phyloP scores from a whole-genome alignment of 2,329 filamentous ascomycete genomes.

The Sarocladium oryzae region DNA sequence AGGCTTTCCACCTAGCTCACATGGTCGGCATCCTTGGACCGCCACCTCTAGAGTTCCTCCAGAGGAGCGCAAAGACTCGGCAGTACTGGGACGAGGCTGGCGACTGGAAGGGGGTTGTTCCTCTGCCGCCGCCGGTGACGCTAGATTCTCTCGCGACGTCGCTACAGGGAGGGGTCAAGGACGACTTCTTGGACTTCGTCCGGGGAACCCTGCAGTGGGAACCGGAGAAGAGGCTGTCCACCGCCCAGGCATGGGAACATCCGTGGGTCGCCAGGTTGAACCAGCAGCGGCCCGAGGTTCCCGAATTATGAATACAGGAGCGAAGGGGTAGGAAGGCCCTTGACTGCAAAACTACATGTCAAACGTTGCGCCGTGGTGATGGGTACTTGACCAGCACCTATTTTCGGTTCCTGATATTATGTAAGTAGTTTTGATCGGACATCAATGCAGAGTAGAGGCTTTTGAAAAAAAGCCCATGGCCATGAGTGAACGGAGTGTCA shows the following conservation, averaged over 20 bases:
- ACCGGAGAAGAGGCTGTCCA: conserved; percentile 11
- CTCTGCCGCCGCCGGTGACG: conserved; percentile 15
- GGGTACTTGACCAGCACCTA: too few species aligned
- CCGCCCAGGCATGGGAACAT: background rate
- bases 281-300: too few species aligned
- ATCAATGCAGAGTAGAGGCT: too few species aligned
- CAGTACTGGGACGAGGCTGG: conserved; percentile 19
- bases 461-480: too few species aligned
- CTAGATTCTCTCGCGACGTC: conserved; percentile 16
- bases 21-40: conserved; percentile 18
- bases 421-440: too few species aligned
- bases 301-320: too few species aligned
- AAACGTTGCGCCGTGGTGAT: too few species aligned
- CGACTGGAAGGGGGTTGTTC: conserved; percentile 16
- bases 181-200: conserved; percentile 16
- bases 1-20: conserved; percentile 18
- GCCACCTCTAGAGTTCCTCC: conserved; percentile 16
- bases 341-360: too few species aligned
- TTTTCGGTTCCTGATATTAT: too few species aligned
- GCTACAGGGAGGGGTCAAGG: conserved; percentile 12
- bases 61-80: conserved; percentile 12
- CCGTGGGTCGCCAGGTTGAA: background rate
- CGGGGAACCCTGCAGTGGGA: conserved; percentile 17
- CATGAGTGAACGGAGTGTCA: too few species aligned
- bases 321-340: too few species aligned